Evolutionary conservation across 2,329 filamentous ascomycete species (phyloP).

Genomic region (Aspergillus sp.): DNA sequence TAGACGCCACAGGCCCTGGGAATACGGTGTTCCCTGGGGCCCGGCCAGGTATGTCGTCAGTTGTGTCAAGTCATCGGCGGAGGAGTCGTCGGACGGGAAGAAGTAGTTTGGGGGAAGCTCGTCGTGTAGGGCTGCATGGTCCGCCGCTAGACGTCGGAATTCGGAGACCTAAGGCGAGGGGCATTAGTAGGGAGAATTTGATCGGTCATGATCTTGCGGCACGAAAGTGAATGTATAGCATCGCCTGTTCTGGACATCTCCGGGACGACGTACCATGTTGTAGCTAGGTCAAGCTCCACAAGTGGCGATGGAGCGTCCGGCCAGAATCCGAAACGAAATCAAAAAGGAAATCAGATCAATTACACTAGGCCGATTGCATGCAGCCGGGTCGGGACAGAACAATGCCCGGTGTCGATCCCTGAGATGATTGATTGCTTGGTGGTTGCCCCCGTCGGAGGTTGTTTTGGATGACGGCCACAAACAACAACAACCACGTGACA

Average conservation of each 20-base stretch:
- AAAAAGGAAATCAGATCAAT: neutral
- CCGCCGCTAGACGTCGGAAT: slow-evolving; percentile 57
- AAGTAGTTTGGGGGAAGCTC: slow-evolving; percentile 62
- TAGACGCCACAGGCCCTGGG: slow-evolving; percentile 57
- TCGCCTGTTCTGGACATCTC: no score
- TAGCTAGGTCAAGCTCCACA: no score
- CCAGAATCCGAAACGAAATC: neutral
- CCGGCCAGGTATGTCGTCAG: slow-evolving; percentile 59
- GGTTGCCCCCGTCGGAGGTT: neutral
- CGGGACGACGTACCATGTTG: no score
- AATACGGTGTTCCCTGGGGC: slow-evolving; percentile 59
- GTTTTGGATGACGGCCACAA: neutral
- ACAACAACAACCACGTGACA: neutral
- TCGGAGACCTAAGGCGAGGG: slow-evolving; percentile 27
- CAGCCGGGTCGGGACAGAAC: neutral
- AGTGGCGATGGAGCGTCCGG: neutral
- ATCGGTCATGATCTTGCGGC: no score
- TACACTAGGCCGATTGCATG: neutral
- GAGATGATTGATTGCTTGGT: neutral
- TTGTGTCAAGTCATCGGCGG: slow-evolving; percentile 54
- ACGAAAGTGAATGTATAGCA: no score
- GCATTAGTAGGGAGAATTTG: no score
- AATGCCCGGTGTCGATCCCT: no score
- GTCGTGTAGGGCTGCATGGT: slow-evolving; percentile 57
- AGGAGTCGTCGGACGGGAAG: slow-evolving; percentile 45